phyloP scores from a whole-genome alignment of 2,329 filamentous ascomycete species.

The Sporothrix pallida region DNA sequence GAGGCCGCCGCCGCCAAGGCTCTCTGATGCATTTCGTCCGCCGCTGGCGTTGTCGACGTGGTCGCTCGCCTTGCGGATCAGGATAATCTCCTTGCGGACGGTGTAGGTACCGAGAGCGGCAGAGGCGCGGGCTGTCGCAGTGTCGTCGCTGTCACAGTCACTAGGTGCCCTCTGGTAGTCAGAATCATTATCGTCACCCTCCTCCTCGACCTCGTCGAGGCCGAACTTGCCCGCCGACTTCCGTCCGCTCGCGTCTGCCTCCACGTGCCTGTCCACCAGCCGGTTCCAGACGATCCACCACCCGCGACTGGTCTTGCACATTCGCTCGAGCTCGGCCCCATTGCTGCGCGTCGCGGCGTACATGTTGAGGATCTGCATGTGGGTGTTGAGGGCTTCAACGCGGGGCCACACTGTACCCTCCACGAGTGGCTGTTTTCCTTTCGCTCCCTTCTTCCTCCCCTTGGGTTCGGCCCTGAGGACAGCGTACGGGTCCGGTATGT shows the following conservation, averaged over 20 bases:
- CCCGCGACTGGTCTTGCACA: constrained; percentile 68
- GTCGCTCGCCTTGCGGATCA: constrained; percentile 66
- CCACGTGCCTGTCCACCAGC: constrained; percentile 48
- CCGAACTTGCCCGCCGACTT: constrained; percentile 27
- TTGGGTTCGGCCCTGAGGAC: background rate
- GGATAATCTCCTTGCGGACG: constrained; percentile 64
- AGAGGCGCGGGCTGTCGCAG: constrained; percentile 13
- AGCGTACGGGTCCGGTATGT: constrained; percentile 59
- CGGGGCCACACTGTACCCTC: constrained; percentile 57
- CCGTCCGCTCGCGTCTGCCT: background rate
- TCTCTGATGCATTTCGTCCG: constrained; percentile 39
- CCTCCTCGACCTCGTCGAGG: constrained; percentile 31
- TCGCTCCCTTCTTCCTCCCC: background rate
- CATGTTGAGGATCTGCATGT: constrained; percentile 66
- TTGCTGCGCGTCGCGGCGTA: constrained; percentile 55
- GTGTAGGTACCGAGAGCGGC: constrained; percentile 35
- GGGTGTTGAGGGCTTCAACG: constrained; percentile 67
- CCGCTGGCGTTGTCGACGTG: constrained; percentile 47
- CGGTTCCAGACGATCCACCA: constrained; percentile 75
- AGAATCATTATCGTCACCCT: background rate
- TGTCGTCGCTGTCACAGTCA: constrained; percentile 26
- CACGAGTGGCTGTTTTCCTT: background rate
- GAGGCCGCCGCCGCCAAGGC: constrained; percentile 40
- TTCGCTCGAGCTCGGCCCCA: constrained; percentile 60
- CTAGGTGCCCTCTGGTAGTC: constrained; percentile 21